Evolutionary conservation across 1,139 yeast species (phyloP).

Genomic region (Arxiozyma telluris): DNA sequence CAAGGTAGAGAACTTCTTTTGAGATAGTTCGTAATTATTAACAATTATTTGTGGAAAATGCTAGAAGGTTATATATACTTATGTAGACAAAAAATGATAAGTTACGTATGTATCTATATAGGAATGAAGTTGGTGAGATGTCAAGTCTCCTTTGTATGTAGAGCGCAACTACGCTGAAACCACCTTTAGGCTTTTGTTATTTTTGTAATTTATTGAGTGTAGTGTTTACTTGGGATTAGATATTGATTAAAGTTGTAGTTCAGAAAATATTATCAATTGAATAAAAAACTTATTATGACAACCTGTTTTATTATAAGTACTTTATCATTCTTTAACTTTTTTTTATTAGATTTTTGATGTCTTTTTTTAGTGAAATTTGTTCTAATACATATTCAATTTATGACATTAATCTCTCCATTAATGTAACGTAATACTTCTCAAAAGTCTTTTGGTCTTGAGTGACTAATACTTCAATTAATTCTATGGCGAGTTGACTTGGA

Average conservation of each 20-base stretch:
- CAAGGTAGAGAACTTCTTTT: background rate
- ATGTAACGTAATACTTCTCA: constrained; percentile 54
- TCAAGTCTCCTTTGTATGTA: background rate
- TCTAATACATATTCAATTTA: constrained; percentile 3
- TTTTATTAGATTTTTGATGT: too few species aligned
- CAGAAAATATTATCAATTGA: background rate
- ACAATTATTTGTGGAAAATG: constrained; percentile 1
- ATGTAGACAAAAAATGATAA: constrained; percentile 6
- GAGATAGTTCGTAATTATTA: background rate
- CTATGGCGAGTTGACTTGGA: constrained; percentile 45
- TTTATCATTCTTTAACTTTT: too few species aligned
- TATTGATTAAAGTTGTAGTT: too few species aligned
- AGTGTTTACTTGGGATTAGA: background rate
- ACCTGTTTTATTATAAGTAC: background rate
- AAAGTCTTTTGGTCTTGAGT: constrained; percentile 49
- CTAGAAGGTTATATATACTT: background rate
- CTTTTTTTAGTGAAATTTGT: background rate
- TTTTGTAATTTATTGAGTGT: background rate
- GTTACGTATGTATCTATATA: background rate
- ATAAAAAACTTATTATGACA: too few species aligned
- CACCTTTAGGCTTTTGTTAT: background rate
- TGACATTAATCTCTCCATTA: constrained; percentile 38
- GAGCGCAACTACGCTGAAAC: background rate
- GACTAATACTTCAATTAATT: constrained; percentile 49
- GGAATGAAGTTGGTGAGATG: background rate